phyloP scores from a whole-genome alignment of 148 eudicot genomes.

The Spergularia marina region DNA sequence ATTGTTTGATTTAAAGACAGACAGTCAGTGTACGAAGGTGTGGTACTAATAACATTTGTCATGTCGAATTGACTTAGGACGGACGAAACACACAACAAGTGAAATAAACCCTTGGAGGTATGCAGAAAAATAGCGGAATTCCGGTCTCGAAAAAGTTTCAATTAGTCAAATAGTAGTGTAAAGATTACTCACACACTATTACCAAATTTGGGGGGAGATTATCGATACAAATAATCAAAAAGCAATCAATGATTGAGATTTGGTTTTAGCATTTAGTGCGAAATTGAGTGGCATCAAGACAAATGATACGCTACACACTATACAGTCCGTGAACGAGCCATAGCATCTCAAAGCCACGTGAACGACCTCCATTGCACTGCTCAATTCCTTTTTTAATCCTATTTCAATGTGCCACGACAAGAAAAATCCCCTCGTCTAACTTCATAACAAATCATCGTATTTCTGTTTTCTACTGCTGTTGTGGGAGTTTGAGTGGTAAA shows the following conservation, averaged over 20 bases:
- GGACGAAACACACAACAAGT: conserved; percentile 10
- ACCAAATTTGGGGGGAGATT: not conserved
- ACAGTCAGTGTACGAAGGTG: not conserved
- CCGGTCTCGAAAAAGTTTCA: not conserved
- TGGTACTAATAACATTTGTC: not conserved
- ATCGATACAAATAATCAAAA: not conserved
- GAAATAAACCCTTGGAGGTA: not conserved
- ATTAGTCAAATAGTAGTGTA: no score
- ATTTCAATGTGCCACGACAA: no score
- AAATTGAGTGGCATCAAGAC: conserved; percentile 10
- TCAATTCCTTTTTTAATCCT: no score
- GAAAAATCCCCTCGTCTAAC: no score
- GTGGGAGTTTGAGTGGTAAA: no score
- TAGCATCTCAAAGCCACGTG: conserved; percentile 22
- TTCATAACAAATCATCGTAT: no score
- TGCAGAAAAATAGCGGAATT: not conserved
- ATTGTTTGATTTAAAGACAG: no score
- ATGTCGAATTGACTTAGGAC: conserved; percentile 11
- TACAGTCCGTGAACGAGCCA: conserved; percentile 26
- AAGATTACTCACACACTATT: not conserved
- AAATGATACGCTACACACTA: not conserved
- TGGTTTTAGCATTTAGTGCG: conserved; percentile 11
- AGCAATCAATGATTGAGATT: conserved; percentile 26
- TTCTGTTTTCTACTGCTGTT: no score
- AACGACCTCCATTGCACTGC: conserved; percentile 9